A percentile compares a stretch with the other conserved stretches of the same genome.
Evolutionary conservation across 306 rosid genomes (phyloP).

Genomic region (Citrullus mucosospermus): DNA sequence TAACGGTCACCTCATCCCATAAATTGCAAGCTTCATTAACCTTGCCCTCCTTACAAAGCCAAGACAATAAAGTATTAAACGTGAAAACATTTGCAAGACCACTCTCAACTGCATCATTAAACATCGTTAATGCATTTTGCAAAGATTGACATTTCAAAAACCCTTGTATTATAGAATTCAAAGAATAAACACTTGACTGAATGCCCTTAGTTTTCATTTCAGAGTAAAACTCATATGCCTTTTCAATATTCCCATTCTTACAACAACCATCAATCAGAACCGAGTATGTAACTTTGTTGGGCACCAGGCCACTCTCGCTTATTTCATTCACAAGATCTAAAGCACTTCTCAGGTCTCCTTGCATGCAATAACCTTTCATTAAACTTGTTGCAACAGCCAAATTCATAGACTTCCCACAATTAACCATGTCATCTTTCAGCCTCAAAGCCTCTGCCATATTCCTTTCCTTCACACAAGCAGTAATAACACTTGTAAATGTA

Average conservation of each 20-base stretch:
- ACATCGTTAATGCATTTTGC: conserved; percentile 35
- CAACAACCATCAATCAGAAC: conserved; percentile 43
- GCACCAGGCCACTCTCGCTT: conserved; percentile 30
- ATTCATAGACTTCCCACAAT: conserved; percentile 31
- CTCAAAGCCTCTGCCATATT: conserved; percentile 42
- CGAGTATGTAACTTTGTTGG: conserved; percentile 34
- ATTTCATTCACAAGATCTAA: conserved; percentile 33
- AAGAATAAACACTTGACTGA: conserved; percentile 25
- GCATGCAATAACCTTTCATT: conserved; percentile 47
- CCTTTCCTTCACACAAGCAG: conserved; percentile 53
- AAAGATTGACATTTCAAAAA: conserved; percentile 24
- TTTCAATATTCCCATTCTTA: conserved; percentile 42
- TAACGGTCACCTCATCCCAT: conserved; percentile 42
- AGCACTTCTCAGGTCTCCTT: conserved; percentile 42
- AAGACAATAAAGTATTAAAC: conserved; percentile 33
- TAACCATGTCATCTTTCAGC: conserved; percentile 62
- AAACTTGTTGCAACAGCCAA: conserved; percentile 38
- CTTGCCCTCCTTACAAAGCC: conserved; percentile 41
- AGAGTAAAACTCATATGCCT: conserved; percentile 44
- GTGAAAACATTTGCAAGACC: conserved; percentile 37
- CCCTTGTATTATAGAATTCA: conserved; percentile 36
- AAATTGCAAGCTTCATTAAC: conserved; percentile 40
- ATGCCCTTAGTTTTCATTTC: conserved; percentile 44
- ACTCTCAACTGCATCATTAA: conserved; percentile 52
- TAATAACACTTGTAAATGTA: conserved; percentile 30